Percentiles rank a stretch among this genome's conserved stretches.
Evolutionary conservation across 2,329 filamentous ascomycete genomes (phyloP).

Genomic region (Aspergillus sergii): DNA sequence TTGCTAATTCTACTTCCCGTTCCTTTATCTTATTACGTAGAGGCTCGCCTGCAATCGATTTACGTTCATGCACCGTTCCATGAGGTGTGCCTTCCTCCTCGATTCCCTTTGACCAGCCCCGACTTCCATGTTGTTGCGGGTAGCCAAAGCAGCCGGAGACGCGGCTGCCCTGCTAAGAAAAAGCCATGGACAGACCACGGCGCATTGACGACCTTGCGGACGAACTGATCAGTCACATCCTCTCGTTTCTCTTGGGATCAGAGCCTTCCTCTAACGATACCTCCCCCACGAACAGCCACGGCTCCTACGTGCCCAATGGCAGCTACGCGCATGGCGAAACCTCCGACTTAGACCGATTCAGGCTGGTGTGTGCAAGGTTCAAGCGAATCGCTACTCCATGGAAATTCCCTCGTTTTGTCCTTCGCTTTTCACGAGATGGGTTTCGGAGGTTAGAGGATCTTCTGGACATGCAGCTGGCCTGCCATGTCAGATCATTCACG

Average conservation of each 20-base stretch:
- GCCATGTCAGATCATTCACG: slow-evolving; percentile 41
- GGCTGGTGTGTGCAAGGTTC: slow-evolving; percentile 45
- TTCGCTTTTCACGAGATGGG: slow-evolving; percentile 39
- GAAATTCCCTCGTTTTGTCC: slow-evolving; percentile 40
- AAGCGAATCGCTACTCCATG: slow-evolving; percentile 43
- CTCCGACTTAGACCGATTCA: slow-evolving; percentile 43
- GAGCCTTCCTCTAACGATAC: slow-evolving; percentile 18
- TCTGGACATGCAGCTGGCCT: slow-evolving; percentile 39
- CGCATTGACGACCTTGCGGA: slow-evolving; percentile 40
- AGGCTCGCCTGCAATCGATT: not conserved
- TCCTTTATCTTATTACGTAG: slow-evolving; percentile 9
- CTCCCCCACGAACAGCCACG: slow-evolving; percentile 13
- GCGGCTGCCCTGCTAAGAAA: slow-evolving; percentile 34
- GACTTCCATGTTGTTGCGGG: slow-evolving; percentile 37
- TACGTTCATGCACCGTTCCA: not conserved
- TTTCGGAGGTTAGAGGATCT: slow-evolving; percentile 39
- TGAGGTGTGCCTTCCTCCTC: slow-evolving; percentile 6
- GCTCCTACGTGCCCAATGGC: slow-evolving; percentile 11
- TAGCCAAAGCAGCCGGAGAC: slow-evolving; percentile 32
- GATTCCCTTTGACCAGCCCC: slow-evolving; percentile 11
- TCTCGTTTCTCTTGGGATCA: slow-evolving; percentile 32
- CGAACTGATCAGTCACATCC: slow-evolving; percentile 38
- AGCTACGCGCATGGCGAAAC: slow-evolving; percentile 28
- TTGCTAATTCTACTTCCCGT: slow-evolving; percentile 1
- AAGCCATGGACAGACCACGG: slow-evolving; percentile 36